Percentiles rank a stretch among this genome's conserved stretches.
Evolutionary conservation across 495 filamentous ascomycete species (phyloP).

Genomic region (Amorphotheca resinae): DNA sequence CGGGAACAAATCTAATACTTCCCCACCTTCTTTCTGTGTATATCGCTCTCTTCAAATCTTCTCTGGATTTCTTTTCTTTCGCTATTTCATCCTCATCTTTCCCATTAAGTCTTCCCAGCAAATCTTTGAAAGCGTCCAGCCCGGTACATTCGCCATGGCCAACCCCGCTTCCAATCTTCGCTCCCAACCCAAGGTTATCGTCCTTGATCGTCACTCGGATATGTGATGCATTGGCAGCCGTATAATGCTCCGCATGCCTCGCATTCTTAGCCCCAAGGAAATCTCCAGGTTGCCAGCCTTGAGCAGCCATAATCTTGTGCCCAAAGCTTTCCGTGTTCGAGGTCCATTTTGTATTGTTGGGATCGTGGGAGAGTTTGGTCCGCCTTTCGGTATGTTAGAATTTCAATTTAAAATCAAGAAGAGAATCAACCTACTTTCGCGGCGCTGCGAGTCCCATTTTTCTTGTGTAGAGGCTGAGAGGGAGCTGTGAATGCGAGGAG

Average conservation of each 20-base stretch:
- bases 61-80: constrained; percentile 47
- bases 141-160: constrained; percentile 63
- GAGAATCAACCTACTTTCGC: constrained; percentile 45
- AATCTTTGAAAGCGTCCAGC: constrained; percentile 66
- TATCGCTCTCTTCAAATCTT: constrained; percentile 49
- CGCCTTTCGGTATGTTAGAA: constrained; percentile 43
- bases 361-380: constrained; percentile 73
- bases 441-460: constrained; percentile 65
- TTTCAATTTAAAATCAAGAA: too few relatives aligned
- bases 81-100: constrained; percentile 57
- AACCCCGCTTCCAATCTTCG: constrained; percentile 48
- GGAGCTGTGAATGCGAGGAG: constrained; percentile 1
- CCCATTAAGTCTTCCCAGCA: constrained; percentile 83
- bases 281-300: constrained; percentile 82
- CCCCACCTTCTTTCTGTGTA: constrained; percentile 62
- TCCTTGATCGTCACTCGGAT: constrained; percentile 76
- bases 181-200: constrained; percentile 79
- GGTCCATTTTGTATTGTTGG: constrained; percentile 88
- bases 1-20: constrained; percentile 65
- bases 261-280: constrained; percentile 65
- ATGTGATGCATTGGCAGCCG: constrained; percentile 61
- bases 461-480: constrained; percentile 1
- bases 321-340: constrained; percentile 71
- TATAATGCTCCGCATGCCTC: constrained; percentile 59
- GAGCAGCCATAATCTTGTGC: constrained; percentile 69